phyloP scores from a whole-genome alignment of 495 filamentous ascomycete species.

The Penicillium cinerascens region DNA sequence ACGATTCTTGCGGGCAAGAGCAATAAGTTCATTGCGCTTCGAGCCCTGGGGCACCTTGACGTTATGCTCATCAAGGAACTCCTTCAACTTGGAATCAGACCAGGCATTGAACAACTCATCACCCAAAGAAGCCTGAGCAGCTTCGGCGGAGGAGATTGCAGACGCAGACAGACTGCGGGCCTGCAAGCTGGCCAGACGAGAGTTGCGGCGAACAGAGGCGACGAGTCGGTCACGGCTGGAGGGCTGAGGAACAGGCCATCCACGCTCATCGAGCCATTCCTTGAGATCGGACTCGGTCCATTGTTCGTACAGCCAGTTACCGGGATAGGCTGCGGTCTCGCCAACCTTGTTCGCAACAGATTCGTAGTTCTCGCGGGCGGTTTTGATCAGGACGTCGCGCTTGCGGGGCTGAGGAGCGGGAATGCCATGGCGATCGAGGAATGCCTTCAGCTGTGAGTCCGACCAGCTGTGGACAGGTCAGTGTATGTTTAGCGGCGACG shows the following conservation, averaged over 20 bases:
- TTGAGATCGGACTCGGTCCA: constrained; percentile 79
- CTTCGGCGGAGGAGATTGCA: constrained; percentile 61
- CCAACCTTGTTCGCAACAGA: constrained; percentile 75
- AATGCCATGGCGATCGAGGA: constrained; percentile 84
- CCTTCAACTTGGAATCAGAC: constrained; percentile 78
- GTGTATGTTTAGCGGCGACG: neutral
- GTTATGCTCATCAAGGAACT: constrained; percentile 71
- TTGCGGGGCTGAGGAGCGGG: constrained; percentile 77
- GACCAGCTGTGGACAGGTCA: constrained; percentile 58
- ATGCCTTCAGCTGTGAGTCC: constrained; percentile 84
- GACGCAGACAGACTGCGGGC: constrained; percentile 56
- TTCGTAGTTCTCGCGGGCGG: constrained; percentile 79
- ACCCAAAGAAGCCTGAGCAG: constrained; percentile 66
- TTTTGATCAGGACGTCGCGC: constrained; percentile 74
- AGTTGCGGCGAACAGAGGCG: constrained; percentile 85
- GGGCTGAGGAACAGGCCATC: constrained; percentile 84
- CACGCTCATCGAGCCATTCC: constrained; percentile 86
- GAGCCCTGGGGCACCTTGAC: constrained; percentile 86
- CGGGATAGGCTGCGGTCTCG: constrained; percentile 79
- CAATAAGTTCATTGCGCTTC: constrained; percentile 82
- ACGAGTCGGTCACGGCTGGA: constrained; percentile 83
- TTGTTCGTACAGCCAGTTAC: constrained; percentile 89
- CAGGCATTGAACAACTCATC: constrained; percentile 86
- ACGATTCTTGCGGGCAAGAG: constrained; percentile 87
- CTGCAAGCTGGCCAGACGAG: constrained; percentile 69